Evolutionary conservation across 1,284 basidiomycete genomes (phyloP), one percentile per base, ranked within the genome.

Genomic region (Ganoderma lucidum): DNA sequence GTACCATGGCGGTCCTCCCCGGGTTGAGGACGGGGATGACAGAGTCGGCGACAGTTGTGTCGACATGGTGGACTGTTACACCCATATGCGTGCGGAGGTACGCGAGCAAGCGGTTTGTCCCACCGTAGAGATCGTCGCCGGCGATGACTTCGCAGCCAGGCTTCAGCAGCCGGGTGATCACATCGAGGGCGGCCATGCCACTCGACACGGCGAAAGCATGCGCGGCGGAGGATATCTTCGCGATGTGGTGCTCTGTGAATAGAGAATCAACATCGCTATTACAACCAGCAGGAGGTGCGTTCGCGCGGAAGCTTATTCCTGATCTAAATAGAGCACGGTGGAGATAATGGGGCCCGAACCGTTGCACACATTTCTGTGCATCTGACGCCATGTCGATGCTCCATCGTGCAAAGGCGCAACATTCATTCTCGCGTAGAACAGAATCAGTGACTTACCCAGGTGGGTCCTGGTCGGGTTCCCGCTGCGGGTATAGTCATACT

Each of bases 131-230:
- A 80, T 99, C 98, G 80, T 99, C 96, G 51, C 97, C 97, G 2
- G 98, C 97, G 74, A 99, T 93, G 73, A 99, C 90, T 78, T 96
- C 94, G 81, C 97, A 94, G 30, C 96, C 96, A 1, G 97, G 96
- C 83, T 97, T 97, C 75, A 99, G 90, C 48, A 98, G 81, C 59
- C 98, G 93, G 58, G 98, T 89, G 76, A 99, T 98, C 67, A 97
- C 90, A 80, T 99, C 98, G 64, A 99, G 88, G 19, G 96, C 96
- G 19, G 97, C 97, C 98, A 99, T 99, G 69, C 98, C 98, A 10
- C 96, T 97, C 9, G 95, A 94, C 8, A 99, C 96, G 32, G 93
- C 90, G 79, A 97, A 96, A 2, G 95, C 94, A 86, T 96, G 91
- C 9, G 86, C 84, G 6, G 96, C 96, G 53, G 93, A 93, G 45